Percentiles rank a stretch among this genome's conserved stretches.
Evolutionary conservation across 2,329 filamentous ascomycete species (phyloP).

Genomic region (Trichoderma atrobrunneum): DNA sequence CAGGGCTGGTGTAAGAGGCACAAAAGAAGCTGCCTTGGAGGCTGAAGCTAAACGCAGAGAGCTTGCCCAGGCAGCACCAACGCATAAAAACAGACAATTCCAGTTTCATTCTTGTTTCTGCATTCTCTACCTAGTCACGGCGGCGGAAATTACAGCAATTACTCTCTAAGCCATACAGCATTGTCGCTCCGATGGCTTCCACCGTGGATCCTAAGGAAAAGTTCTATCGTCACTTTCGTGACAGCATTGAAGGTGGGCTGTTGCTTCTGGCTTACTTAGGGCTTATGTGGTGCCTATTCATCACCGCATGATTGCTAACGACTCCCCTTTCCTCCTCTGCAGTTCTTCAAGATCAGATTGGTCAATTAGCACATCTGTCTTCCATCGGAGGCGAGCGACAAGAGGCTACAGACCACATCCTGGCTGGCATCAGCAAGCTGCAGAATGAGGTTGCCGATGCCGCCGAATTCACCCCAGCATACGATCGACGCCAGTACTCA

Average conservation of each 20-base stretch:
- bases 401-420: conserved; percentile 75
- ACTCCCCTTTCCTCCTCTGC: neutral
- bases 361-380: conserved; percentile 60
- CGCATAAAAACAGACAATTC: neutral
- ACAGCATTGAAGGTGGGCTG: conserved; percentile 64
- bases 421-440: conserved; percentile 74
- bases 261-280: neutral
- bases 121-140: neutral
- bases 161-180: neutral
- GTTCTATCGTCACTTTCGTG: conserved; percentile 82
- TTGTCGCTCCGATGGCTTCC: neutral
- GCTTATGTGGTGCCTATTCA: neutral
- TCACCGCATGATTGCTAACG: neutral
- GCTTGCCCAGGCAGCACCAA: conserved; percentile 1
- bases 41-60: neutral
- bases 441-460: conserved; percentile 84
- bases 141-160: neutral
- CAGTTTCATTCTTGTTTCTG: neutral
- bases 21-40: neutral
- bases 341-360: conserved; percentile 78
- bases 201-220: conserved; percentile 60
- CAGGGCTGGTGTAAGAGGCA: neutral
- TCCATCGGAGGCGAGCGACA: conserved; percentile 68
- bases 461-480: conserved; percentile 75
- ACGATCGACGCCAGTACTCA: conserved; percentile 84